Conservation (phyloP, 495 filamentous ascomycete genomes). For the Lindgomyces ingoldianus region DNA sequence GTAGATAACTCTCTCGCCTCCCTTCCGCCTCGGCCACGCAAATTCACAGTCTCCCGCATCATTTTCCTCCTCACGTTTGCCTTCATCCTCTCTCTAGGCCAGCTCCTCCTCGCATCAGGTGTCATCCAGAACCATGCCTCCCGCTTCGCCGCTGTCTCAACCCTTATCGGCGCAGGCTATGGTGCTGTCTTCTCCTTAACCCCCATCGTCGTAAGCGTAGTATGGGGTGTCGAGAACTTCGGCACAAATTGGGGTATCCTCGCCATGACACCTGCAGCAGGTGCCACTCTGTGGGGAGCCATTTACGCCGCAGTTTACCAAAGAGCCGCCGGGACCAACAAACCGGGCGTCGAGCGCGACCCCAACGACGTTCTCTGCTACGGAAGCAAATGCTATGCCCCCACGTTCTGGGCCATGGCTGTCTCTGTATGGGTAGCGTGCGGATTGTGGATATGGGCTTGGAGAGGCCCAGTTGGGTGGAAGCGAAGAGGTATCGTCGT, state of each 20-base stretch:
- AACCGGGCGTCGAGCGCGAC: conserved; percentile 39
- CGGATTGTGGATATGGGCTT: conserved; percentile 71
- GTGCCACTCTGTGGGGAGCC: conserved; percentile 81
- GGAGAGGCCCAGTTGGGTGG: conserved; percentile 79
- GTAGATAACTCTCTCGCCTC: conserved; percentile 40
- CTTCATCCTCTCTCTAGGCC: conserved; percentile 72
- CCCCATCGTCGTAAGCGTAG: conserved; percentile 87
- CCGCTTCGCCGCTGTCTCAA: conserved; percentile 78
- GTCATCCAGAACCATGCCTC: conserved; percentile 63
- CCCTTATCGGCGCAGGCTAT: conserved; percentile 83
- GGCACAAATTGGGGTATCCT: conserved; percentile 98
- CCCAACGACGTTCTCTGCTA: conserved; percentile 61
- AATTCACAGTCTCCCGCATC: conserved; percentile 71
- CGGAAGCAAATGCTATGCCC: conserved; percentile 75
- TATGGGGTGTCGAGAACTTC: conserved; percentile 98
- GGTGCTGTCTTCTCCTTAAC: conserved; percentile 85
- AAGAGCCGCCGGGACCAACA: conserved; percentile 38
- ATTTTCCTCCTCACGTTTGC: conserved; percentile 75
- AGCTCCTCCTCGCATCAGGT: conserved; percentile 72
- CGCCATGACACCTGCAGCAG: conserved; percentile 81
- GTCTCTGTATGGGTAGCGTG: conserved; percentile 75
- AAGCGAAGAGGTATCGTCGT: conserved; percentile 75
- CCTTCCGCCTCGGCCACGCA: conserved; percentile 37
- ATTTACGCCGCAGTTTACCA: conserved; percentile 84
- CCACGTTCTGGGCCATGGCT: conserved; percentile 79